Base-by-base conservation (phyloP, 2,329 filamentous ascomycete genomes). In the Cadophora malorum region DNA sequence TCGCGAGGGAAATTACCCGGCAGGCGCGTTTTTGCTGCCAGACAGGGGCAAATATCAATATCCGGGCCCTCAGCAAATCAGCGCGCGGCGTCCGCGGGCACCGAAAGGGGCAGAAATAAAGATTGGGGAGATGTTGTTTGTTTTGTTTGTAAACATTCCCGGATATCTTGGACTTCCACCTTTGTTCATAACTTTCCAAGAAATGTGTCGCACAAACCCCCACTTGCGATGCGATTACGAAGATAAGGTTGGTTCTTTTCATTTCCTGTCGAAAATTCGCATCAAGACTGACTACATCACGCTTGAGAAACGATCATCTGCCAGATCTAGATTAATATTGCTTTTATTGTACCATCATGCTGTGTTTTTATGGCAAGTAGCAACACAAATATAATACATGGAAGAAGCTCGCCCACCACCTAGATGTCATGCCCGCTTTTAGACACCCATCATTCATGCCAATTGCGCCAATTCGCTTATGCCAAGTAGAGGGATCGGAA, bases 311-410 rank as follows among this genome's bases (percentile, higher is more conserved):
- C n/a, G 6, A 6, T 21, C n/a, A 9, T 21, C 45, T 5, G 19
- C 45, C n/a, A 25, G 41, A 4, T 31, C 64, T 12, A 38, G 55
- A 65, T 66, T 63, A 50, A 60, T 64, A 52, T 63, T 58, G 56
- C 62, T 68, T 69, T 72, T 69, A 67, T 70, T 69, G 52, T 67
- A 60, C 63, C 56, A 62, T 65, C 19, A 35, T 60, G 60, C 23
- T 66, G 70, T 64, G 64, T 59, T 66, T 65, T 66, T 61, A 67
- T 49, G 58, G 65, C 52, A 68, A 28, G 60, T 61, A 67, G 67
- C 66, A 69, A 61, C 66, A 61, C 60, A 64, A 64, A 52, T 73
- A 71, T 70, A 69, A 67, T 73, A 73, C 72, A 73, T 68, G 53
- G 50, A 69, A 67, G 63, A 69, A 71, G 63, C 65, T 69, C 58